phyloP scores from a whole-genome alignment of 768 basidiomycete genomes.

The Panellus pusillus region DNA sequence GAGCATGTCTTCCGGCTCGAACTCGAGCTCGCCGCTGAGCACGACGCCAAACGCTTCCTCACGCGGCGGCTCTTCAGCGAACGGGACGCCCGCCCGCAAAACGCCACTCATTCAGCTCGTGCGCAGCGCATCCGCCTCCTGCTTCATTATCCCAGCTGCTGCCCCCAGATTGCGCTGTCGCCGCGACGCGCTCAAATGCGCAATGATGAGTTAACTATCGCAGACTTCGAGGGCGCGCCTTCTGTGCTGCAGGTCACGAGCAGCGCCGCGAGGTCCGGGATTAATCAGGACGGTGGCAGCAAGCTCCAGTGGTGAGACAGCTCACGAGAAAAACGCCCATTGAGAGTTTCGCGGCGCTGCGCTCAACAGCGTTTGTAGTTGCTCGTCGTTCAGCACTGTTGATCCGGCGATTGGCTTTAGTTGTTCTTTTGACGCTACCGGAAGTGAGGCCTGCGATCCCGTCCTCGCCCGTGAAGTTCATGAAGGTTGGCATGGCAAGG shows the following conservation, averaged over 20 bases:
- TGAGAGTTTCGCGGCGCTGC: constrained; percentile 69
- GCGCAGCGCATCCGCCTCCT: constrained; percentile 84
- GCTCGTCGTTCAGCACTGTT: constrained; percentile 80
- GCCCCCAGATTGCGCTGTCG: constrained; percentile 77
- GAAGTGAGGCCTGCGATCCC: constrained; percentile 4
- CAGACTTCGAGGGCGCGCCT: constrained; percentile 94
- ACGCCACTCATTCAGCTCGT: constrained; percentile 94
- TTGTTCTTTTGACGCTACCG: constrained; percentile 33
- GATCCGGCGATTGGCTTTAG: constrained; percentile 65
- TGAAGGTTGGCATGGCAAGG: constrained; percentile 28
- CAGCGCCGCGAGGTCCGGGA: constrained; percentile 86
- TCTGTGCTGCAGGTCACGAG: constrained; percentile 90
- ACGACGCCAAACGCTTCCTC: constrained; percentile 74
- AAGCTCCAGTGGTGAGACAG: neutral
- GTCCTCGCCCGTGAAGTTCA: constrained; percentile 21
- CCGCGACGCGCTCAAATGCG: constrained; percentile 81
- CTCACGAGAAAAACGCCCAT: constrained; percentile 63
- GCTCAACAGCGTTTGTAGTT: constrained; percentile 79
- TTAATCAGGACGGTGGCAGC: neutral
- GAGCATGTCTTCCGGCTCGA: constrained; percentile 43
- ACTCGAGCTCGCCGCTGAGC: constrained; percentile 68
- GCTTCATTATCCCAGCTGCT: constrained; percentile 76
- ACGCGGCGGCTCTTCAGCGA: constrained; percentile 71
- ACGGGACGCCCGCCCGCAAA: constrained; percentile 69
- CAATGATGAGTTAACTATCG: constrained; percentile 97